Evolutionary conservation across 2,329 filamentous ascomycete genomes (phyloP).

Genomic region (Pseudocercospora pini-densiflorae): DNA sequence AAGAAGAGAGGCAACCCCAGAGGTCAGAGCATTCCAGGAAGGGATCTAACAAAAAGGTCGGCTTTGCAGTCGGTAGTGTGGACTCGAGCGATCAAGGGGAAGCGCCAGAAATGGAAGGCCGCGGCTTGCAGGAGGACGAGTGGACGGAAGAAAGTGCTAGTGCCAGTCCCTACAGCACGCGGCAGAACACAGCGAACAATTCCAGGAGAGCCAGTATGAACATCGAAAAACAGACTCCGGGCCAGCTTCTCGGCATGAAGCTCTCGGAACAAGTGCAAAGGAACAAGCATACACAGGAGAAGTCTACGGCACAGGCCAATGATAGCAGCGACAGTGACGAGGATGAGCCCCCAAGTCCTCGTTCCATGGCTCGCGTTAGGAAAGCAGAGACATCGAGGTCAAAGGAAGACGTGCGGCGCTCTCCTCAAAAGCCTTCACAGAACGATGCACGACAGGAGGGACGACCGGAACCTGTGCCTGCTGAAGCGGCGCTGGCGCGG

Average conservation of each 20-base stretch:
- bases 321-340: conserved; percentile 23
- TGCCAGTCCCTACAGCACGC: conserved; percentile 42
- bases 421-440: neutral
- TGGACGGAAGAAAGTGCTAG: conserved; percentile 44
- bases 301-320: neutral
- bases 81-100: conserved; percentile 34
- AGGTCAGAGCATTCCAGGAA: conserved; percentile 22
- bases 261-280: conserved; percentile 16
- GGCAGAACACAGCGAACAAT: conserved; percentile 43
- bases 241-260: conserved; percentile 18
- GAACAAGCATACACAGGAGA: conserved; percentile 6
- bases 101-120: conserved; percentile 34
- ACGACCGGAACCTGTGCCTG: neutral
- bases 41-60: conserved; percentile 36
- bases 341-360: conserved; percentile 19
- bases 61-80: conserved; percentile 38
- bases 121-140: conserved; percentile 40
- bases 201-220: conserved; percentile 38
- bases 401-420: neutral
- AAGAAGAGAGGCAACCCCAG: conserved; percentile 25
- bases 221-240: conserved; percentile 25
- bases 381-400: conserved; percentile 8
- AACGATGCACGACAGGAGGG: neutral
- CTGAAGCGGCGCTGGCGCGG: neutral
- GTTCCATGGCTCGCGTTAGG: conserved; percentile 18